Evolutionary conservation across 306 rosid genomes (phyloP).

Genomic region (Ziziphus jujuba): DNA sequence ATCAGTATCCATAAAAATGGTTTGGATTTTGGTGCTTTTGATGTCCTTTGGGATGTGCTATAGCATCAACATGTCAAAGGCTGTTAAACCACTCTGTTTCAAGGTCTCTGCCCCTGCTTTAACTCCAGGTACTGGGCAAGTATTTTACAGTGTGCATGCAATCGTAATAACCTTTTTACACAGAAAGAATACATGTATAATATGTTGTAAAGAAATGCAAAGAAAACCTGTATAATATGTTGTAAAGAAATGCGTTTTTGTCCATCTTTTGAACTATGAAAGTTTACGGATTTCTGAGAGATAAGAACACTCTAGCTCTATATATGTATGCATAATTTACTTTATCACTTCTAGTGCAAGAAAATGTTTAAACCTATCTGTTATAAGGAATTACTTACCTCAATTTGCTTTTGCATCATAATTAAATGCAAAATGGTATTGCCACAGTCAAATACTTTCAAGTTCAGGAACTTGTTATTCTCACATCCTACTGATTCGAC

Average conservation of each 20-base stretch:
- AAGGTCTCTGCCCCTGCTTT: not conserved
- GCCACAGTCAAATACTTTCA: not conserved
- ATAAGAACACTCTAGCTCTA: not conserved
- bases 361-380: too few species aligned
- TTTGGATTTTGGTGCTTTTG: constrained; percentile 9
- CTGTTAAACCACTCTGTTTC: constrained; percentile 1
- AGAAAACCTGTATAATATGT: too few species aligned
- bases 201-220: not conserved
- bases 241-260: too few species aligned
- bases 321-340: too few species aligned
- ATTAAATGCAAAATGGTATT: constrained; percentile 11
- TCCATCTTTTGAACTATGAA: not conserved
- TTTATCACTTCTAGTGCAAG: too few species aligned
- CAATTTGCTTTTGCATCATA: not conserved
- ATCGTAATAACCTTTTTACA: too few species aligned
- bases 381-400: not conserved
- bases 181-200: too few species aligned
- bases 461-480: not conserved
- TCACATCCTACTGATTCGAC: not conserved
- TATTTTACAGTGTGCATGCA: not conserved
- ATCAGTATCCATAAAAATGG: too few species aligned
- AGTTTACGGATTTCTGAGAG: not conserved
- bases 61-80: not conserved
- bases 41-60: not conserved
- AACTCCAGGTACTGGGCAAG: not conserved